Base-by-base conservation (phyloP, 371 early-diverging fungal genomes). In the Mucor mucedo region DNA sequence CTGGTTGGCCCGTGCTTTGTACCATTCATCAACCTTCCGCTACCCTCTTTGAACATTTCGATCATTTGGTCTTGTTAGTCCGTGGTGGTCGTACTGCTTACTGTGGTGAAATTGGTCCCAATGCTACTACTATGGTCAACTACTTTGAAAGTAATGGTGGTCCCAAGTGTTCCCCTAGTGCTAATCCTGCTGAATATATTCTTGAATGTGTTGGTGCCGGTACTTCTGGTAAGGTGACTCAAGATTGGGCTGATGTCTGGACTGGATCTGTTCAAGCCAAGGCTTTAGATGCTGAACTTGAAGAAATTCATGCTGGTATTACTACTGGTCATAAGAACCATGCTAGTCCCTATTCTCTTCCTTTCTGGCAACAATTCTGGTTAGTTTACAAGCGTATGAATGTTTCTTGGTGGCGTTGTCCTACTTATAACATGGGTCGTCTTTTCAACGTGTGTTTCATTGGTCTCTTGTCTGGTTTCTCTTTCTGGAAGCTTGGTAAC, bases 21-120 rank as follows among this genome's bases (percentile, higher is more conserved):
- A 91, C 95, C 10, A 93, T 94, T 58, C 95, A 95, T 75, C 95
- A 93, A 71, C 95, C 95, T 40, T 89, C 90, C 2, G 86, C 91
- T 30, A 77, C 88, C 58, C 82, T 95, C 39, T 93, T 93, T 73
- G 88, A 88, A 68, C 84, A 88, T 65, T 95, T 93, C 73, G 93
- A 95, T 68, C 84, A 90, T 40, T 72, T 95, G 52, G 70, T 93
- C 29, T 79, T 95, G 9, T 78, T 93, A 40, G 92, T 90, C 11
- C 87, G 90, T 54, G 93, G 93, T 59, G 94, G 93, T 55, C 83
- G 80, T 44, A 86, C 86, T 11, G 91, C 89, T 41, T 95, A 93
- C 75, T 91, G 86, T 78, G 95, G 94, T 63, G 85, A 91, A 30
- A 79, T 89, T 45, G 89, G 91, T 29, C 55, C 67, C 28, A 83